These are phyloP conservation scores for Pelargonium nanum DNA, from an alignment of 345 rosid genomes.

Conservation along the genomic window DNA sequence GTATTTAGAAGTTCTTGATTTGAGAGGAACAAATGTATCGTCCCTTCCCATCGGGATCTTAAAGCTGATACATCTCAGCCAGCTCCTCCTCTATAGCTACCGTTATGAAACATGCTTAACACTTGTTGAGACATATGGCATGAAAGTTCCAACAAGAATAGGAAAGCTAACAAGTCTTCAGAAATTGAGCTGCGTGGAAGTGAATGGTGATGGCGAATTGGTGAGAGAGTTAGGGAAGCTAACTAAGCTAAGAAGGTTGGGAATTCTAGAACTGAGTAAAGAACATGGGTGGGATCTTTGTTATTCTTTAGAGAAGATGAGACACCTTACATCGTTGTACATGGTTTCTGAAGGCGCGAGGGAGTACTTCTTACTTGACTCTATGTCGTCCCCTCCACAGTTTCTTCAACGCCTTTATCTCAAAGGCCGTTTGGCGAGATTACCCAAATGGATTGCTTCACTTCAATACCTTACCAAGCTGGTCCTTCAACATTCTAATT, in stretches of 20 bases:
- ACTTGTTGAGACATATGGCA: conserved; percentile 4
- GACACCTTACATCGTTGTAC: conserved; percentile 11
- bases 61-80: background rate
- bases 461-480: conserved; percentile 13
- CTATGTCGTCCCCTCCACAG: conserved; percentile 14
- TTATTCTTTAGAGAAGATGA: conserved; percentile 11
- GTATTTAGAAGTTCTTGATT: conserved; percentile 10
- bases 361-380: conserved; percentile 15
- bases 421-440: background rate
- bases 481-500: conserved; percentile 15
- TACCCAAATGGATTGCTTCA: conserved; percentile 20
- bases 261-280: conserved; percentile 9
- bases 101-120: background rate
- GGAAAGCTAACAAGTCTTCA: conserved; percentile 5
- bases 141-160: conserved; percentile 8
- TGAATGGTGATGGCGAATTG: background rate
- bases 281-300: conserved; percentile 16
- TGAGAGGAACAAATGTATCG: conserved; percentile 8
- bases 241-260: conserved; percentile 9
- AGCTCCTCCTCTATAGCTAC: conserved; percentile 2
- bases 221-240: conserved; percentile 10
- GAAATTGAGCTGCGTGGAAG: conserved; percentile 6
- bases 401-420: conserved; percentile 7
- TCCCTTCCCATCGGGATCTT: conserved; percentile 5
- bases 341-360: conserved; percentile 7